Evolutionary conservation across 2,329 filamentous ascomycete genomes (phyloP).

Genomic region (Trichoderma sp.): DNA sequence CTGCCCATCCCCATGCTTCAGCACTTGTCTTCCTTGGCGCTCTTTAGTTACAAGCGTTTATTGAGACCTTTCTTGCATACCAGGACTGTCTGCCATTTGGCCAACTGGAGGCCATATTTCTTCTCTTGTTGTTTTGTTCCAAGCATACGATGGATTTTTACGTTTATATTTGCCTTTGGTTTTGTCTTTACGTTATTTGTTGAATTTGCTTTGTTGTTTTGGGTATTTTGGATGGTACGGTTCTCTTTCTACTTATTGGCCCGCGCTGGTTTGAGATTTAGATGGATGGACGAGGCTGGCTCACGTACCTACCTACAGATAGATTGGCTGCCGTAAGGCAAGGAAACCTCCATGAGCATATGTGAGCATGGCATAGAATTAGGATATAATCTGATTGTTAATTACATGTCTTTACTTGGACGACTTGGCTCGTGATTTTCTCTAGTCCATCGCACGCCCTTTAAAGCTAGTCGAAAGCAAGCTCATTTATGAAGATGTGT

Average conservation of each 20-base stretch:
- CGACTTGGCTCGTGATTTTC: background rate
- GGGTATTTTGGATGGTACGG: background rate
- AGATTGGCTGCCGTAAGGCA: constrained; percentile 23
- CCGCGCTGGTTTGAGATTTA: background rate
- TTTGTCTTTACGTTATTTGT: background rate
- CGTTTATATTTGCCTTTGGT: background rate
- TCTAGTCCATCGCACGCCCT: background rate
- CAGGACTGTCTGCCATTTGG: background rate
- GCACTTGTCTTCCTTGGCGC: background rate
- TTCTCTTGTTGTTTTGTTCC: background rate
- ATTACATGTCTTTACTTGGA: background rate
- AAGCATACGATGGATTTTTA: background rate
- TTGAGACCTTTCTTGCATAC: background rate
- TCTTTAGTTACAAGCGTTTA: background rate
- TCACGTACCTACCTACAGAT: background rate
- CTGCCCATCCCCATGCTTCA: background rate
- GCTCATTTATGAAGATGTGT: background rate
- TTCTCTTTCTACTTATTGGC: background rate
- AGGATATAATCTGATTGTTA: background rate
- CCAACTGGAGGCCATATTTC: background rate
- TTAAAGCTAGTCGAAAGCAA: background rate
- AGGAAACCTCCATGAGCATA: background rate
- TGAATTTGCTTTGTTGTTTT: background rate
- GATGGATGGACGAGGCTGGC: background rate
- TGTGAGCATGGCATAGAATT: constrained; percentile 20